Percentiles rank a stretch among this genome's conserved stretches.
Conservation (phyloP, 768 basidiomycete species). For the Russula dissimulans region DNA sequence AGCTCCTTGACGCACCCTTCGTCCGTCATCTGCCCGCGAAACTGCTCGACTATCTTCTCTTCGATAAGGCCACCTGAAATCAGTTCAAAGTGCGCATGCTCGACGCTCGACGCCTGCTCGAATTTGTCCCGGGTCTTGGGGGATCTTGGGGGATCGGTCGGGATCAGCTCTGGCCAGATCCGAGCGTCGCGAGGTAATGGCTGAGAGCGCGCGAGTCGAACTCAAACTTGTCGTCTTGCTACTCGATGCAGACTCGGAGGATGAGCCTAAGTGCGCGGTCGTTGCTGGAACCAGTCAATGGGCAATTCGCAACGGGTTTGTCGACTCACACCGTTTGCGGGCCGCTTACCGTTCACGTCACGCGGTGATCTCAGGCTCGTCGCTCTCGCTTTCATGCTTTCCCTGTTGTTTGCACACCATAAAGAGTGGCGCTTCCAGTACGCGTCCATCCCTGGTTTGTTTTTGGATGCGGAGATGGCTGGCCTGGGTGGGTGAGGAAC, state of each 20-base stretch:
- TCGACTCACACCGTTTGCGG: too few species aligned
- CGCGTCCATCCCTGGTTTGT: too few species aligned
- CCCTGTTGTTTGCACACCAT: too few species aligned
- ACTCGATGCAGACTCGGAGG: background rate
- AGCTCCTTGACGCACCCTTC: background rate
- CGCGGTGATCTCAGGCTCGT: too few species aligned
- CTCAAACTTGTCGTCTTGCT: conserved; percentile 24
- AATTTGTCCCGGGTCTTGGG: conserved; percentile 21
- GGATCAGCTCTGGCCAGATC: conserved; percentile 20
- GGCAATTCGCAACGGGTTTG: too few species aligned
- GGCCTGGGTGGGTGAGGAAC: too few species aligned
- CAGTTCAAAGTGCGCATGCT: conserved; percentile 17
- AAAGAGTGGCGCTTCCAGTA: too few species aligned
- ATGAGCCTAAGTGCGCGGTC: too few species aligned
- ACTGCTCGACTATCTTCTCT: conserved; percentile 1
- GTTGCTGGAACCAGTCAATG: too few species aligned
- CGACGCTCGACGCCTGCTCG: conserved; percentile 26
- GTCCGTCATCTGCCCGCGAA: background rate
- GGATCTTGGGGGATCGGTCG: conserved; percentile 21
- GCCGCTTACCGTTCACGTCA: too few species aligned
- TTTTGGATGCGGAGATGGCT: too few species aligned
- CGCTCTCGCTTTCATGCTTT: too few species aligned
- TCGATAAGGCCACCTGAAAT: background rate
- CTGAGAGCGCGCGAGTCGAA: conserved; percentile 25
- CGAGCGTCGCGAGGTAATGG: conserved; percentile 21